Conservation (phyloP, 345 rosid species). For the Arabis alpina region DNA sequence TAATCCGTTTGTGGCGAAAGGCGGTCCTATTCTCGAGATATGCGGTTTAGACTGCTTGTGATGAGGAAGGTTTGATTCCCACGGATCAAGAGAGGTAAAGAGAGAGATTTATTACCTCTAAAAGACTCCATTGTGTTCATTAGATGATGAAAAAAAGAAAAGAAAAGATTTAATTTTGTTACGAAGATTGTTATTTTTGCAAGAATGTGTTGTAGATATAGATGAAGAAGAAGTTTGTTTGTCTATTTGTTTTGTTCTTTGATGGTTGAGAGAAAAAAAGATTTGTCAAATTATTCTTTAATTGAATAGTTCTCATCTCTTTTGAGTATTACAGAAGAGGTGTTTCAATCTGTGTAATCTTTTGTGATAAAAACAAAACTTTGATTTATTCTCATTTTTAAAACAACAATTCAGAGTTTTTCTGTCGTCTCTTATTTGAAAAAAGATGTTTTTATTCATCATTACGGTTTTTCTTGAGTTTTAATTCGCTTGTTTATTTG, state of each 20-base stretch:
- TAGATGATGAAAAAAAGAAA: conserved; percentile 15
- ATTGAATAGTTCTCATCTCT: conserved; percentile 38
- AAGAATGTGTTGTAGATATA: conserved; percentile 50
- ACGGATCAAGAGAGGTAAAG: conserved; percentile 43
- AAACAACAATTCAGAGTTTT: background rate
- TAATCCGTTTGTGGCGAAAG: conserved; percentile 85
- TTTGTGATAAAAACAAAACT: conserved; percentile 15
- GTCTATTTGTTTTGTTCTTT: conserved; percentile 47
- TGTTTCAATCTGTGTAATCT: conserved; percentile 33
- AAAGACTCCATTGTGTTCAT: conserved; percentile 40
- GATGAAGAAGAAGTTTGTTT: conserved; percentile 35
- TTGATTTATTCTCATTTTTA: conserved; percentile 14
- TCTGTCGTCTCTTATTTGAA: background rate
- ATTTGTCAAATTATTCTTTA: conserved; percentile 42
- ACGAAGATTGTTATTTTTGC: conserved; percentile 40
- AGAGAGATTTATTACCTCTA: conserved; percentile 26
- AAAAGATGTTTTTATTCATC: background rate
- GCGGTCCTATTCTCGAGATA: conserved; percentile 85
- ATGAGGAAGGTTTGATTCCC: conserved; percentile 30
- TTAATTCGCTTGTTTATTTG: too few species aligned
- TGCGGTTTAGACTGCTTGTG: conserved; percentile 90
- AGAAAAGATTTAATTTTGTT: conserved; percentile 35
- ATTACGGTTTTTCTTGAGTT: too few species aligned
- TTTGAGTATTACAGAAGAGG: conserved; percentile 35
- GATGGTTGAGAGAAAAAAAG: conserved; percentile 30